Evolutionary conservation across 768 basidiomycete species (phyloP), one percentile per base, ranked within the genome.

Genomic region (Mycena epipterygia): DNA sequence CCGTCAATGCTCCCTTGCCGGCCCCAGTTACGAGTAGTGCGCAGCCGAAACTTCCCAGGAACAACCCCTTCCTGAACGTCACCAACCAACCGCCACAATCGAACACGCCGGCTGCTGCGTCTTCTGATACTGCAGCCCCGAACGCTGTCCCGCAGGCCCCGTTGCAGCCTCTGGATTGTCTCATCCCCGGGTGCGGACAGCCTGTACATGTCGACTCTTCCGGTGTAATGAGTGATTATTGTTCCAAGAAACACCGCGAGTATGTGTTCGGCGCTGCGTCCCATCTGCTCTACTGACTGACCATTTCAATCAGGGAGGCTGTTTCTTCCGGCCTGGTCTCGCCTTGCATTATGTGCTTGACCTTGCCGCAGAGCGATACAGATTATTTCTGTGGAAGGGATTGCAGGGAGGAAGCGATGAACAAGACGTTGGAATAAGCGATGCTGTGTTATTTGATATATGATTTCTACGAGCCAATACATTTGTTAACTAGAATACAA

Each of bases 311-410:
- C 30, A 91, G 91, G 79, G 89, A 91, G 74, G 90, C 89, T 0
- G 89, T 91, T 16, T 79, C 76, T 19, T 79, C 84, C 21, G 88
- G 90, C 32, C 73, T 90, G 37, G 86, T 81, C 37, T 76, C 82
- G 17, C 84, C 87, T 13, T 91, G 91, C 71, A 90, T 92, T 74
- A 88, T 91, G 89, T 92, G 91, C 74, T 78, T 89, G 74, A 82
- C 80, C 46, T 81, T 87, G 68, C 91, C 91, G 25, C 90, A 92
- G 76, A 86, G 87, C 65, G 84, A 84, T 42, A 81, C 76, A 6
- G 90, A 92, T 80, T 90, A 91, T 76, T 92, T 92, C 76, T 92
- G 91, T 73, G 84, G 88, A 21, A 79, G 83, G 65, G 82, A 82
- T 4, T 92, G 91, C 77, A 85, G 85, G 73, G 88, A 90, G 51